These are phyloP conservation scores for Trametes cingulata DNA, from an alignment of 768 basidiomycete species.

Conservation along the genomic window DNA sequence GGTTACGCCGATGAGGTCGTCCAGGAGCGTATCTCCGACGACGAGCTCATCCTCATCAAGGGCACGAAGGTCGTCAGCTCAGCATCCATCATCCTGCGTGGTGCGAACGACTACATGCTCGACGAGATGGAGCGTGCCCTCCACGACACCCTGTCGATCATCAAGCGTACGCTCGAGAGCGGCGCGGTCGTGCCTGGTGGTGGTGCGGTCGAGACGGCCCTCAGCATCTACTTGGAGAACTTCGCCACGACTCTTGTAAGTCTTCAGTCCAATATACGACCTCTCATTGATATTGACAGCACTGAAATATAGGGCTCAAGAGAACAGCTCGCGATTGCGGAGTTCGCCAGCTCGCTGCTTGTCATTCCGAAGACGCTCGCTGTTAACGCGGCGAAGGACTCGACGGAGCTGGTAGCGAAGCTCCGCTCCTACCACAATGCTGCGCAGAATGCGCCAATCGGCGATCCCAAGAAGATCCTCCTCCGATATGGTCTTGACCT, in stretches of 20 bases:
- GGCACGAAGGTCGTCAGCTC: constrained; percentile 97
- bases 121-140: constrained; percentile 99
- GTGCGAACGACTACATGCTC: constrained; percentile 98
- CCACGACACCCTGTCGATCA: constrained; percentile 92
- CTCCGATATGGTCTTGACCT: constrained; percentile 94
- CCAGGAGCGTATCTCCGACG: constrained; percentile 97
- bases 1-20: constrained; percentile 95
- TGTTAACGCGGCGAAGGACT: constrained; percentile 98
- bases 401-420: constrained; percentile 96
- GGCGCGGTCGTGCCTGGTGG: constrained; percentile 96
- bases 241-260: constrained; percentile 95
- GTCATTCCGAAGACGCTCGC: constrained; percentile 96
- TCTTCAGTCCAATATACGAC: constrained; percentile 15
- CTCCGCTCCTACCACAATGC: constrained; percentile 96
- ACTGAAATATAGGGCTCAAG: constrained; percentile 74
- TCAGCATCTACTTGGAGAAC: constrained; percentile 97
- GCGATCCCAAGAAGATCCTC: constrained; percentile 89
- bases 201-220: constrained; percentile 94
- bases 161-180: constrained; percentile 96
- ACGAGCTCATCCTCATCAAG: constrained; percentile 96
- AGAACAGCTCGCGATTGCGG: constrained; percentile 98
- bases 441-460: constrained; percentile 87
- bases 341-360: constrained; percentile 90
- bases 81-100: constrained; percentile 88
- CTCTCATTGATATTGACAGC: not conserved